Percentiles rank a stretch among this genome's conserved stretches.
Evolutionary conservation across 768 basidiomycete genomes (phyloP).

Genomic region (Gloeostereum incarnatum): DNA sequence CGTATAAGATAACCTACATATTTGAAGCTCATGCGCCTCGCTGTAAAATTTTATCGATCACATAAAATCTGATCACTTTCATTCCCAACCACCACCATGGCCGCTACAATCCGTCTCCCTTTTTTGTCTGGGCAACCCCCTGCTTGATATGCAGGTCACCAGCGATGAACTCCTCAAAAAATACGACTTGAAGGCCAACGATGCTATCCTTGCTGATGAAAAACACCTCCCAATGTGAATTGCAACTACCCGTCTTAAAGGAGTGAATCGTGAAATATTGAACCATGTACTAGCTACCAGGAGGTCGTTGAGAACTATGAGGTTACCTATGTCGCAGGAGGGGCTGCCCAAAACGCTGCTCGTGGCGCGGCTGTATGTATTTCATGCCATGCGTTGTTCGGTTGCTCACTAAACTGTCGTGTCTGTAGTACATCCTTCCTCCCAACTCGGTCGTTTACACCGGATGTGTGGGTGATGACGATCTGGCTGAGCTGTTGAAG

Average conservation of each 20-base stretch:
- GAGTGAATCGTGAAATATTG: slow-evolving; percentile 2
- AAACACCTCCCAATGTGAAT: slow-evolving; percentile 82
- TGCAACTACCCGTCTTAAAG: neutral
- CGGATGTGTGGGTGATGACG: slow-evolving; percentile 90
- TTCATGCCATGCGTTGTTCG: neutral
- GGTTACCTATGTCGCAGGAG: slow-evolving; percentile 91
- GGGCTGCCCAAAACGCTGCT: slow-evolving; percentile 94
- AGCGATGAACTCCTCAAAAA: slow-evolving; percentile 85
- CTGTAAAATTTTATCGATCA: too few species aligned
- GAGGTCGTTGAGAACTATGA: slow-evolving; percentile 71
- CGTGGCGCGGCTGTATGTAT: slow-evolving; percentile 85
- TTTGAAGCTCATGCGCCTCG: too few species aligned
- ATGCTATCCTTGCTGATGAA: slow-evolving; percentile 90
- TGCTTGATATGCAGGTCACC: slow-evolving; percentile 92
- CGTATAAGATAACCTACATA: too few species aligned
- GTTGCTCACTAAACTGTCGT: slow-evolving; percentile 8
- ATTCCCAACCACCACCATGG: too few species aligned
- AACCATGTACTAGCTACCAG: slow-evolving; percentile 58
- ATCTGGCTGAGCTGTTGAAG: slow-evolving; percentile 82
- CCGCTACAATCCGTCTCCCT: too few species aligned
- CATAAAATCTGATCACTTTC: too few species aligned
- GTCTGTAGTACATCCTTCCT: slow-evolving; percentile 81
- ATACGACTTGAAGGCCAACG: slow-evolving; percentile 87
- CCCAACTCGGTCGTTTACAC: slow-evolving; percentile 84
- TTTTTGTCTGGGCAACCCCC: slow-evolving; percentile 92